Evolutionary conservation across 2,329 filamentous ascomycete genomes (phyloP).

Genomic region (Sarocladium oryzae): DNA sequence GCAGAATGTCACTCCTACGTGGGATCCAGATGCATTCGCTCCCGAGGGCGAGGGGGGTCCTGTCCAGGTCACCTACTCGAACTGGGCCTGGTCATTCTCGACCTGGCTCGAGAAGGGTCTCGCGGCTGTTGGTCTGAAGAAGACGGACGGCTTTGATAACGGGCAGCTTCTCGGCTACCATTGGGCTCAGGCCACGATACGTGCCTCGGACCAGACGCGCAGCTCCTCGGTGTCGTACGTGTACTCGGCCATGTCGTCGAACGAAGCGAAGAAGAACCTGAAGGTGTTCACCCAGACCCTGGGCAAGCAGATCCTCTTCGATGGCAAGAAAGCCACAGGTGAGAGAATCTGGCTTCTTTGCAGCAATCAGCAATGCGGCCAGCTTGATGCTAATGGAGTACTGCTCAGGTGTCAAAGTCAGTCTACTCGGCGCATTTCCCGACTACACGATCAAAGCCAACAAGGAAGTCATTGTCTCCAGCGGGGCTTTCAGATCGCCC

Average conservation of each 20-base stretch:
- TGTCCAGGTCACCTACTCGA: constrained; percentile 20
- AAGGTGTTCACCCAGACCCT: constrained; percentile 33
- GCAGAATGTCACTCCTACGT: constrained; percentile 19
- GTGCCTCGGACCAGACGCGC: constrained; percentile 16
- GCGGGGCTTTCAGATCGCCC: constrained; percentile 36
- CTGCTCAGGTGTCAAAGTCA: constrained; percentile 30
- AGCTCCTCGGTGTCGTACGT: constrained; percentile 21
- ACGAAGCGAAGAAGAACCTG: constrained; percentile 20
- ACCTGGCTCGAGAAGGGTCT: constrained; percentile 19
- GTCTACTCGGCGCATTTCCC: constrained; percentile 11
- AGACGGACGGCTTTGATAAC: constrained; percentile 16
- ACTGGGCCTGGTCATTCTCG: constrained; percentile 18
- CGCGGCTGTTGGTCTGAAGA: constrained; percentile 20
- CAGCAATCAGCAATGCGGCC: too few relatives aligned
- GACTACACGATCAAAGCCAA: constrained; percentile 15
- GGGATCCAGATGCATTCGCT: constrained; percentile 20
- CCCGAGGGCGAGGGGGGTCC: constrained; percentile 16
- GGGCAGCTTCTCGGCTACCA: constrained; percentile 20
- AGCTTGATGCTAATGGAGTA: too few relatives aligned
- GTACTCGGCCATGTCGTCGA: constrained; percentile 17
- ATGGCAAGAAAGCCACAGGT: constrained; percentile 13
- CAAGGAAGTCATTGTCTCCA: constrained; percentile 13
- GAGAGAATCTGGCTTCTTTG: not conserved
- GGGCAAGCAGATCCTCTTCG: constrained; percentile 39
- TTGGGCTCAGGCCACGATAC: constrained; percentile 17